Evolutionary conservation across 1,284 basidiomycete species (phyloP).

Genomic region (Puccinia hordei): DNA sequence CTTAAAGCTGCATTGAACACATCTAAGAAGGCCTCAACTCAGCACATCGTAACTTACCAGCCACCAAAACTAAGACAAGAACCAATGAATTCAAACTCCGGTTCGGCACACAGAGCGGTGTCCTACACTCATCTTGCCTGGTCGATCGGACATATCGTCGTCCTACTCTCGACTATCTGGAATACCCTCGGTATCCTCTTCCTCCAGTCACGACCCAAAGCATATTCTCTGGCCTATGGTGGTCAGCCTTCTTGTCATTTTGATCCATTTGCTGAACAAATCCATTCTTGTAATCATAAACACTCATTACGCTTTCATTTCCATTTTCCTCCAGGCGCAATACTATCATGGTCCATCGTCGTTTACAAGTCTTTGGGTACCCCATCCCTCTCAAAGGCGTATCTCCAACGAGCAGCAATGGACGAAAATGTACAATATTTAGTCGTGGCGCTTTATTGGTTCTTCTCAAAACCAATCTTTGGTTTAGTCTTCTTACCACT

Average conservation of each 20-base stretch:
- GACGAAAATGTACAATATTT: conserved; percentile 60
- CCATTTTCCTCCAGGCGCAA: conserved; percentile 55
- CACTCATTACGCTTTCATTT: background rate
- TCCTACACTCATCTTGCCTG: conserved; percentile 59
- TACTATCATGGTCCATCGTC: conserved; percentile 59
- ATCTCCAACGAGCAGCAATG: conserved; percentile 59
- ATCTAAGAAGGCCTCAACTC: no score
- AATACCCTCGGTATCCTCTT: conserved; percentile 55
- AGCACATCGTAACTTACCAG: no score
- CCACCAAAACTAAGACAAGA: no score
- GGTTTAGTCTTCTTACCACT: conserved; percentile 50
- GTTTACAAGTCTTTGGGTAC: conserved; percentile 57
- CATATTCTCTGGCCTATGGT: conserved; percentile 42
- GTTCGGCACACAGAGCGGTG: conserved; percentile 53
- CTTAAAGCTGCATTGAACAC: no score
- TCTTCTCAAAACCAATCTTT: conserved; percentile 59
- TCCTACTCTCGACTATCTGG: conserved; percentile 58
- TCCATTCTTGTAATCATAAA: background rate
- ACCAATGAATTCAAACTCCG: conserved; percentile 29
- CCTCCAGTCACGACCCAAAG: conserved; percentile 53
- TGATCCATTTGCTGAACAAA: background rate
- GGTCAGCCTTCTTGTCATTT: conserved; percentile 10
- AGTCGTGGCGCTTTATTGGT: conserved; percentile 59
- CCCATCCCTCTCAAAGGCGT: conserved; percentile 58
- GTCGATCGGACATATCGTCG: conserved; percentile 59